Base-by-base conservation (phyloP, 768 basidiomycete species). In the Lyophyllum atratum region DNA sequence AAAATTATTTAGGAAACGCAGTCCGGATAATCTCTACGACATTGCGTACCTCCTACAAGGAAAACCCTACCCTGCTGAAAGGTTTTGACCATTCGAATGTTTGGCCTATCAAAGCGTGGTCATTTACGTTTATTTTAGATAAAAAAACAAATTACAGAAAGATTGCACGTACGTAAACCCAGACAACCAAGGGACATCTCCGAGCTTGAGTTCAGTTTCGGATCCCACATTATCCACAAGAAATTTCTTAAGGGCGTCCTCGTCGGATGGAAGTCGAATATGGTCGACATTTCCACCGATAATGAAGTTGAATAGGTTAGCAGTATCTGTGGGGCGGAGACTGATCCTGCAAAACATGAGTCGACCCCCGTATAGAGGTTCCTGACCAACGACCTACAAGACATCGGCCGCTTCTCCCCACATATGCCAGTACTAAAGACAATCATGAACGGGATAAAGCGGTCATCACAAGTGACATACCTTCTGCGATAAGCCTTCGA, bases 31-130 rank as follows among this genome's bases (percentile, higher is more conserved):
- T 21, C 4, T 50, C 37, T 12, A 31, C n/a, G 14, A 40, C n/a
- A 6, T 22, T 9, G 47, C 70, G 2, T 47, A 79, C 82, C 83
- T 62, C 82, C 83, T 25, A 68, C 75, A 15, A 83, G 48, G 56
- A 82, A 83, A 11, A 76, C 77, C n/a, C 79, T 70, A 1, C 79
- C 80, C 4, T 61, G 55, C 17, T 68, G 61, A 59, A 82, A 77
- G 21, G 64, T 71, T 42, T 81, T 61, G 0, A 74, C 76, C 78
- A 82, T 79, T 10, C 82, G 72, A 26, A 82, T 74, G 62, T 81
- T 81, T 1, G 80, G 74, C 26, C 81, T 77, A 49, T 7, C 12
- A 17, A 39, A 19, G 5, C 25, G 22, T 56, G 45, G 25, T 28
- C 21, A 24, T n/a, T n/a, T n/a, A n/a, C n/a, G n/a, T n/a, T n/a